Evolutionary conservation across 2,329 filamentous ascomycete genomes (phyloP).

Genomic region (Dissoconium aciculare): DNA sequence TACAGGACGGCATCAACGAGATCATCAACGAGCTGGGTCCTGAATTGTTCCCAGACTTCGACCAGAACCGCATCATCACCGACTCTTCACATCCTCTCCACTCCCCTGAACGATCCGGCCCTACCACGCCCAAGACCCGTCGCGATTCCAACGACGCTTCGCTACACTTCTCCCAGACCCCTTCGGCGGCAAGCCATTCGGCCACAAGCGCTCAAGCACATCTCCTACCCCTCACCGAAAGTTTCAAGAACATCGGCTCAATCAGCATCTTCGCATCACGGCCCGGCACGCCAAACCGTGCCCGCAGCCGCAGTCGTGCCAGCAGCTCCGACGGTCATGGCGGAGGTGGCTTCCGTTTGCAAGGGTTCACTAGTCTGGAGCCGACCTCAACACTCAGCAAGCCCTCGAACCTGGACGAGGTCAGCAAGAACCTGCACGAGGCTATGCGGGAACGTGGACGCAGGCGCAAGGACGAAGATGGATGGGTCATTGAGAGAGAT

Average conservation of each 20-base stretch:
- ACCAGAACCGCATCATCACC: conserved; percentile 54
- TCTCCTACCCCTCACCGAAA: conserved; percentile 66
- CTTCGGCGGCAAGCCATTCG: conserved; percentile 7
- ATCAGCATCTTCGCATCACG: conserved; percentile 84
- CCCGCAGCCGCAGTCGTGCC: conserved; percentile 55
- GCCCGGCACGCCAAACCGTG: conserved; percentile 64
- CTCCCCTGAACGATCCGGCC: conserved; percentile 16
- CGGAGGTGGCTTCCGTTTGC: conserved; percentile 10
- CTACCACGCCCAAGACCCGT: conserved; percentile 15
- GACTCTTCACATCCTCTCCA: conserved; percentile 30
- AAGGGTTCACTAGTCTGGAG: conserved; percentile 30
- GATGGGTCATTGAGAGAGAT: conserved; percentile 13
- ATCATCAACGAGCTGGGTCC: conserved; percentile 91
- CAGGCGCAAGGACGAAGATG: conserved; percentile 31
- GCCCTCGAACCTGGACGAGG: conserved; percentile 58
- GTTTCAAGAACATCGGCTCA: conserved; percentile 75
- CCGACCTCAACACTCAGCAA: conserved; percentile 34
- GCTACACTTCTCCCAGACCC: conserved; percentile 15
- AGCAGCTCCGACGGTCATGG: conserved; percentile 21
- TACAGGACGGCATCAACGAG: conserved; percentile 72
- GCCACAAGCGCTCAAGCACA: conserved; percentile 7
- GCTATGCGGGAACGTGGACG: conserved; percentile 70
- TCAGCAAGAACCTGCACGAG: conserved; percentile 66
- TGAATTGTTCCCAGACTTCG: conserved; percentile 95
- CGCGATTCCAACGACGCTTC: conserved; percentile 16